Evolutionary conservation across 2,329 filamentous ascomycete genomes (phyloP), one percentile per base, ranked within the genome.

Genomic region (Xylariaceae sp.): DNA sequence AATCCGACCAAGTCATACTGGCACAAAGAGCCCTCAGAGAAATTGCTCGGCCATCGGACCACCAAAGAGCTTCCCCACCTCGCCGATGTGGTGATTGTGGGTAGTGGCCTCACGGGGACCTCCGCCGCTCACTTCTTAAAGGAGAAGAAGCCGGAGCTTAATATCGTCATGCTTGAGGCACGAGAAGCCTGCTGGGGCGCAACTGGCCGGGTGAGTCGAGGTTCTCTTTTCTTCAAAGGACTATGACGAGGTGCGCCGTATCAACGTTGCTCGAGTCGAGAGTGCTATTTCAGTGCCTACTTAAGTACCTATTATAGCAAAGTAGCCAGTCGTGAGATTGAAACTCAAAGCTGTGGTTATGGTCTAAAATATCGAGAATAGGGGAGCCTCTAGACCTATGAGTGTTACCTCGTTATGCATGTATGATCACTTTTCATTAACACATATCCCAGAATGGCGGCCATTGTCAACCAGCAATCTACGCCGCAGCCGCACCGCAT

Each of bases 101-200:
- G 90, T 40, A 90, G 84, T 66, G 90, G 90, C 20, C 89, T 93
- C 64, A 89, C 89, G 1, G 90, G 89, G n/a, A 76, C 86, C 1
- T 89, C 88, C 71, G 87, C 86, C 0, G 88, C 88, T 2, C 80
- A 84, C 60, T 85, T 84, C 67, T 76, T 91, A 49, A 81, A 75
- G 67, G 78, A 75, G 54, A 75, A 60, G 60, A 71, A 56, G 64
- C 69, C 72, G 40, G 76, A 79, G 4, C 74, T 80, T 56, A 78
- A 74, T n/a, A 81, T 92, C 7, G 78, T 93, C 5, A 81, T 93
- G 77, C 78, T 93, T 4, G 90, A 93, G 73, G 90, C 90, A 14
- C 80, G 90, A 65, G 89, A 93, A 75, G 89, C 87, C 3, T 93
- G 89, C 68, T 92, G 84, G 83, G 90, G 90, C 18, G 90, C 90